These are phyloP conservation scores for Phytophthora foliorum DNA, from an alignment of 352 stramenopile genomes.

Conservation along the genomic window DNA sequence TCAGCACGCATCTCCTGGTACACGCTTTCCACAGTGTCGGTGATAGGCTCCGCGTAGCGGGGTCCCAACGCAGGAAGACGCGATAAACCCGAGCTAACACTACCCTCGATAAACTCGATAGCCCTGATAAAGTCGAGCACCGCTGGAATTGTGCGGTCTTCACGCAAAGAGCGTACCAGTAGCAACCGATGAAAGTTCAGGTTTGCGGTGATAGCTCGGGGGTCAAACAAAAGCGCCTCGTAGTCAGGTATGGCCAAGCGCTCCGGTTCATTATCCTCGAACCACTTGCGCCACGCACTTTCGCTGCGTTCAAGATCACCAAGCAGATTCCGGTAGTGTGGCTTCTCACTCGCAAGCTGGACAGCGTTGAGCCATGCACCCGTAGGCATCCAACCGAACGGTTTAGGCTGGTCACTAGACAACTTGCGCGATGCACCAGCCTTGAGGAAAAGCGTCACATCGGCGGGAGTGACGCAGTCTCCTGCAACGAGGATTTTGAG, in stretches of 20 bases:
- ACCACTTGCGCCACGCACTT: constrained; percentile 76
- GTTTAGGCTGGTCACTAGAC: constrained; percentile 74
- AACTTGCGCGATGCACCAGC: constrained; percentile 72
- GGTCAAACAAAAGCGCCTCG: constrained; percentile 71
- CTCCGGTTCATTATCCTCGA: constrained; percentile 86
- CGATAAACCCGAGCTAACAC: constrained; percentile 34
- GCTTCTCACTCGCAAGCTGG: constrained; percentile 74
- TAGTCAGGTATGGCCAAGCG: constrained; percentile 71
- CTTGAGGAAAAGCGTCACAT: constrained; percentile 82
- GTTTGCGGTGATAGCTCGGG: constrained; percentile 67
- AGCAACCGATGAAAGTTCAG: constrained; percentile 79
- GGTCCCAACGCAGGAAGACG: constrained; percentile 67
- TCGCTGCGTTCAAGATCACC: constrained; percentile 79
- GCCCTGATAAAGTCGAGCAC: constrained; percentile 73
- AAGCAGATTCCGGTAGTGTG: constrained; percentile 69
- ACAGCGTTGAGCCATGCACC: constrained; percentile 77
- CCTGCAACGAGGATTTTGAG: constrained; percentile 83
- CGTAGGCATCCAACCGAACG: constrained; percentile 75
- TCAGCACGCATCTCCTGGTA: constrained; percentile 73
- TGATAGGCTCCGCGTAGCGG: constrained; percentile 70
- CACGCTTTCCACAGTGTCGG: constrained; percentile 78
- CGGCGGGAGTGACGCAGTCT: constrained; percentile 57
- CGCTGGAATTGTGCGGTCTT: constrained; percentile 81
- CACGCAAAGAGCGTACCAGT: constrained; percentile 69
- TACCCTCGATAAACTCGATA: constrained; percentile 68